Conservation (phyloP, 768 basidiomycete genomes). For the Porpolomopsis calyptriformis region DNA sequence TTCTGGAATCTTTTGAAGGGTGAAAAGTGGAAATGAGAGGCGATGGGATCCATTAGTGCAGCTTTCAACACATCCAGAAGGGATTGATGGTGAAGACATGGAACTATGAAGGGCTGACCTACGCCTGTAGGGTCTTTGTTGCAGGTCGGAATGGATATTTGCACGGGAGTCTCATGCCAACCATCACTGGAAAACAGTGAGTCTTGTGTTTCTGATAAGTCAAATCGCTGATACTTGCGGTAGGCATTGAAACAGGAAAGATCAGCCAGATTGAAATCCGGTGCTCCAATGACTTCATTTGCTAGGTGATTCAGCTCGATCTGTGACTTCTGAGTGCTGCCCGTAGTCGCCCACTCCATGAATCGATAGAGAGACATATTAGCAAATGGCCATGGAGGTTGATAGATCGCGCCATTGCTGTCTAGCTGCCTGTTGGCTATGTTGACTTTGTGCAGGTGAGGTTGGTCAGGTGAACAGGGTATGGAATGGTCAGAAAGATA, state of each 20-base stretch:
- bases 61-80: constrained; percentile 18
- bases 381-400: constrained; percentile 15
- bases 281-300: constrained; percentile 14
- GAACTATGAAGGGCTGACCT: constrained; percentile 12
- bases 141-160: constrained; percentile 19
- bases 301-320: constrained; percentile 18
- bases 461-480: no score
- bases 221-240: constrained; percentile 12
- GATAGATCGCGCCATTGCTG: neutral
- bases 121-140: constrained; percentile 12
- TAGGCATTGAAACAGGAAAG: constrained; percentile 10
- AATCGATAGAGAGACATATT: constrained; percentile 16
- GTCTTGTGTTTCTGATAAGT: constrained; percentile 3
- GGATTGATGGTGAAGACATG: constrained; percentile 17
- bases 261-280: constrained; percentile 14
- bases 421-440: no score
- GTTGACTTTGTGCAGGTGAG: no score
- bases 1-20: constrained; percentile 21
- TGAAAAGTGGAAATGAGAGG: constrained; percentile 15
- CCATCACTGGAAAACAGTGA: constrained; percentile 9
- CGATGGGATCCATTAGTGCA: constrained; percentile 12
- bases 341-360: constrained; percentile 21
- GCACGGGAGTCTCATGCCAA: constrained; percentile 13
- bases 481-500: constrained; percentile 9
- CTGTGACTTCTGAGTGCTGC: constrained; percentile 17